Evolutionary conservation across 2,329 filamentous ascomycete species (phyloP).

Genomic region (Fusarium sacchari): DNA sequence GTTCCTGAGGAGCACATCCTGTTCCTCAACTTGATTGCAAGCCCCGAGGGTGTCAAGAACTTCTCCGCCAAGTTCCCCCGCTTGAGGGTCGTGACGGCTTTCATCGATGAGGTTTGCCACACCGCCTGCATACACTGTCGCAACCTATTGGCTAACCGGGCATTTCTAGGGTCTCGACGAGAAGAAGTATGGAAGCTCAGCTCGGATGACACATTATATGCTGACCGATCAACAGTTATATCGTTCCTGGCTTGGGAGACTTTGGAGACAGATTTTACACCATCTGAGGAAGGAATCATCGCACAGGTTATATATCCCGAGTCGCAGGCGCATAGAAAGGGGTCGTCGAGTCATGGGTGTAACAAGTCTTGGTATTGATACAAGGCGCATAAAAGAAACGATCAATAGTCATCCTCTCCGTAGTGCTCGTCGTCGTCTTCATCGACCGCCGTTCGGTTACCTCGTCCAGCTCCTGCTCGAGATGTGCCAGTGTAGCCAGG

Average conservation of each 20-base stretch:
- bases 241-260: slow-evolving; percentile 91
- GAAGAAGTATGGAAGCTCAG: slow-evolving; percentile 77
- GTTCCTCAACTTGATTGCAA: slow-evolving; percentile 98
- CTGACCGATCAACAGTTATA: slow-evolving; percentile 75
- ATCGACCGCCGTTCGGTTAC: slow-evolving; percentile 45
- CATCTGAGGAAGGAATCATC: slow-evolving; percentile 61
- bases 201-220: slow-evolving; percentile 19
- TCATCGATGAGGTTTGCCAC: slow-evolving; percentile 78
- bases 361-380: slow-evolving; percentile 35
- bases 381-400: slow-evolving; percentile 30
- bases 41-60: slow-evolving; percentile 87
- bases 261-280: slow-evolving; percentile 98
- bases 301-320: slow-evolving; percentile 19
- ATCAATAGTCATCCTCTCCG: slow-evolving; percentile 64
- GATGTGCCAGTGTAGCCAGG: slow-evolving; percentile 45
- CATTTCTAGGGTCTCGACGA: slow-evolving; percentile 80
- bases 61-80: slow-evolving; percentile 92
- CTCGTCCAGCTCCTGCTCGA: slow-evolving; percentile 39
- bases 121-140: neutral
- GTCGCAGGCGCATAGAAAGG: slow-evolving; percentile 18
- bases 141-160: slow-evolving; percentile 30
- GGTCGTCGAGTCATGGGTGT: slow-evolving; percentile 22
- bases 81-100: slow-evolving; percentile 91
- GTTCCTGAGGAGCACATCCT: slow-evolving; percentile 95
- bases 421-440: slow-evolving; percentile 66